phyloP scores from a whole-genome alignment of 1,284 basidiomycete genomes.

The Sporisorium scitamineum region DNA sequence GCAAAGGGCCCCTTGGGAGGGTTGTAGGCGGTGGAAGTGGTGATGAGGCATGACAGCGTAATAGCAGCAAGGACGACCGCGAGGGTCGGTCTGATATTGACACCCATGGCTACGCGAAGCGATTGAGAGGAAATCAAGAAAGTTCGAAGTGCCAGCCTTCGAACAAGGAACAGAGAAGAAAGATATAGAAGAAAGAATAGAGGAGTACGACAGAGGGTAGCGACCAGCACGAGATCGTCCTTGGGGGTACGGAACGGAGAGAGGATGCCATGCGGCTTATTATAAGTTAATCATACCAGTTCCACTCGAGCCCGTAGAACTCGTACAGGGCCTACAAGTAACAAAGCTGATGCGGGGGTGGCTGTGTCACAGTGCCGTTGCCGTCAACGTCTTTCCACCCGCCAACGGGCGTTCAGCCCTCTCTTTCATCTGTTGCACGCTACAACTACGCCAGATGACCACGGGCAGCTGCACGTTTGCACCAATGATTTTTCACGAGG shows the following conservation, averaged over 20 bases:
- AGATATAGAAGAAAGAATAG: neutral
- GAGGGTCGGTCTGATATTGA: neutral
- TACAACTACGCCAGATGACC: neutral
- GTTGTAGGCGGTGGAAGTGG: conserved; percentile 7
- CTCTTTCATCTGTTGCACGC: neutral
- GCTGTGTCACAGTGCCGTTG: neutral
- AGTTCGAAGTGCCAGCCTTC: conserved; percentile 6
- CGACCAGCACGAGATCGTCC: conserved; percentile 8
- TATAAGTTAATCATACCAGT: neutral
- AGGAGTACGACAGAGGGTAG: neutral
- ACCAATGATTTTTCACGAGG: no score
- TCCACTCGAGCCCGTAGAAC: neutral
- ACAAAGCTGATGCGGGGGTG: neutral
- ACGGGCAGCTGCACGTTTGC: no score
- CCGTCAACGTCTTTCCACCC: neutral
- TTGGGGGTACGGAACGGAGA: neutral
- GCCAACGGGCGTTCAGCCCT: neutral
- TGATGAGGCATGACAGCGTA: conserved; percentile 11
- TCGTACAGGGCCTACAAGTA: neutral
- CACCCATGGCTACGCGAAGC: conserved; percentile 6
- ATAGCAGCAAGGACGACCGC: conserved; percentile 15
- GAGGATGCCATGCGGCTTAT: neutral
- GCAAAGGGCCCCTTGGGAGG: conserved; percentile 23
- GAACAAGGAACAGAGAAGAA: no score
- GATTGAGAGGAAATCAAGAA: neutral